Base-by-base conservation (phyloP, 345 rosid species). In the Salix suchowensis region DNA sequence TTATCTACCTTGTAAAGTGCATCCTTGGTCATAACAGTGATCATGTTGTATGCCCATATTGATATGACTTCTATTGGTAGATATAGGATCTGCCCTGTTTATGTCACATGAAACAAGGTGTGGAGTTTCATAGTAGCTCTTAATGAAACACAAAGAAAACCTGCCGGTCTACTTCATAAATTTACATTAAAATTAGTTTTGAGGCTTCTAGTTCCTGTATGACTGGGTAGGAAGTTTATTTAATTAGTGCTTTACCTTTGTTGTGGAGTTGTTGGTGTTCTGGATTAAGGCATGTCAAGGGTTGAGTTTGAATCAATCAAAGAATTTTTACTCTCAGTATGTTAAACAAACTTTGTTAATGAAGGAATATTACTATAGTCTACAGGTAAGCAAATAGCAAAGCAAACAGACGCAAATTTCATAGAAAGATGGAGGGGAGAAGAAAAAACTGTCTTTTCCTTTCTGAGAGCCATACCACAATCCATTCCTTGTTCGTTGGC, bases 321-420 rank as follows among this genome's bases (percentile, higher is more conserved):
- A 79, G 77, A 70, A 58, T 52, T 73, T 77, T 70, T 14, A 30
- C 40, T 34, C 50, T 71, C 58, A 24, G 67, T 73, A 70, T 67
- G 23, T n/a, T 58, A 24, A 58, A 58, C 14, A 67, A 34, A 23
- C 8, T 72, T 58, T 65, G 67, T 76, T 60, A 80, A 83, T 75
- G 78, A 82, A 82, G 86, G 78, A 81, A 82, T 76, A 79, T 82
- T 71, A 67, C 83, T 69, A 34, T 71, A 44, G 60, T 78, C 74
- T 67, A 55, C 62, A 32, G 37, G 64, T 68, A 85, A 78, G 70
- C 73, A 34, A 71, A 28, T 62, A 10, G 75, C 68, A 52, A 58
- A 80, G 77, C 81, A 80, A 79, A 82, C 68, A 79, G 68, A 78
- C 42, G 39, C 70, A 80, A 70, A 64, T 72, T 68, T 74, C 50